A percentile compares a stretch with the other conserved stretches of the same genome.
Evolutionary conservation across 495 filamentous ascomycete genomes (phyloP).

Genomic region (Aeminium ludgeri): DNA sequence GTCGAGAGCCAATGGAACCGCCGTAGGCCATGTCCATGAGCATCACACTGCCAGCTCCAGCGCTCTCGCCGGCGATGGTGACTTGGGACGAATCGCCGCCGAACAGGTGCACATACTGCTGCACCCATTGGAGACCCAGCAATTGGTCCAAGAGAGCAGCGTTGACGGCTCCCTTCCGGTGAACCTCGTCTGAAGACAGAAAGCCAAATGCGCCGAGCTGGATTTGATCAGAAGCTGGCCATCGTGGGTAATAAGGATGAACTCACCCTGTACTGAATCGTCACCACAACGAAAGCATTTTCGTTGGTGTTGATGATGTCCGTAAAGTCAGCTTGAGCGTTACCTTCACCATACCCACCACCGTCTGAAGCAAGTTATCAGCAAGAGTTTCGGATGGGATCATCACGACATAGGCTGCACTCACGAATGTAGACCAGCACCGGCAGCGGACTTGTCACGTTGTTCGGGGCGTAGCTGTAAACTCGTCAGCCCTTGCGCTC

Average conservation of each 20-base stretch:
- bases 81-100: slow-evolving; percentile 47
- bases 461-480: too few species aligned
- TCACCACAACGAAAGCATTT: slow-evolving; percentile 21
- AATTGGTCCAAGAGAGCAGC: slow-evolving; percentile 48
- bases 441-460: slow-evolving; percentile 12
- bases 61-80: slow-evolving; percentile 51
- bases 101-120: slow-evolving; percentile 49
- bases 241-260: neutral
- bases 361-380: slow-evolving; percentile 9
- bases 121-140: slow-evolving; percentile 56
- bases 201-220: slow-evolving; percentile 40
- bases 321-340: slow-evolving; percentile 15
- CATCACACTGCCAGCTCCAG: slow-evolving; percentile 36
- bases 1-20: slow-evolving; percentile 23
- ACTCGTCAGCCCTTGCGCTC: too few species aligned
- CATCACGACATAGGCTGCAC: neutral
- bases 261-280: slow-evolving; percentile 21
- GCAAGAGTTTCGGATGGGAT: neutral
- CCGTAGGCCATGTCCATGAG: slow-evolving; percentile 35
- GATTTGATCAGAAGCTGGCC: neutral
- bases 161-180: slow-evolving; percentile 39
- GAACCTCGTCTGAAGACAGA: slow-evolving; percentile 30
- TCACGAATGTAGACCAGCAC: slow-evolving; percentile 15
- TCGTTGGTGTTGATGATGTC: slow-evolving; percentile 19
- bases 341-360: slow-evolving; percentile 21